Base-by-base conservation (phyloP, 2,329 filamentous ascomycete genomes). In the Penicillium decumbens region DNA sequence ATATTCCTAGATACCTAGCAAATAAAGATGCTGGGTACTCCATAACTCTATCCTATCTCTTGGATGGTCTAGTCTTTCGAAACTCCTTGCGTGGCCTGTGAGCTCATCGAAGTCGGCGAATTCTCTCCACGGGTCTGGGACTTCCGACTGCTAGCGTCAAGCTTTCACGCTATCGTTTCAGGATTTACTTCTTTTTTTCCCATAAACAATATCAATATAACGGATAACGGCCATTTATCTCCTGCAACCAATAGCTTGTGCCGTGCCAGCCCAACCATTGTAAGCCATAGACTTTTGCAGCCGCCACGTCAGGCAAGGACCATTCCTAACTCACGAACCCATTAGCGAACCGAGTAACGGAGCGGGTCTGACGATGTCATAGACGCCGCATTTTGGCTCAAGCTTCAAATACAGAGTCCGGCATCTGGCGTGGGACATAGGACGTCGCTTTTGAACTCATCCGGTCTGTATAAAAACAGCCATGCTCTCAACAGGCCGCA, bases 281-380 rank as follows among this genome's bases (percentile, higher is more conserved):
- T 13, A 41, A 33, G 25, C 43, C 43, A 46, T 44, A 41, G n/a
- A 24, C 15, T 45, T 41, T 44, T 51, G 45, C 45, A 49, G 46
- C 39, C 12, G 45, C 42, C 39, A 39, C 30, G 35, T 46, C 47
- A 49, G 27, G 52, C 45, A 55, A 57, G 54, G 52, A 41, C 41
- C 44, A 9, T 28, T 10, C 27, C 43, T 32, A 32, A 29, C 44
- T 46, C 39, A 41, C 39, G 28, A 35, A 25, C 37, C 18, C 7
- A 30, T 46, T 18, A 20, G 20, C 18, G 28, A 25, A n/a, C 25
- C 37, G 30, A 37, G 43, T 27, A 45, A 41, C 28, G 18, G 33
- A 33, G 33, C 15, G 33, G 33, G 33, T 8, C 33, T 37, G 18
- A 12, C 33, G 33, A 37, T 37, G 33, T 37, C 33, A 37, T 37